Conservation (phyloP, 306 rosid genomes). For the Quillaja saponaria region DNA sequence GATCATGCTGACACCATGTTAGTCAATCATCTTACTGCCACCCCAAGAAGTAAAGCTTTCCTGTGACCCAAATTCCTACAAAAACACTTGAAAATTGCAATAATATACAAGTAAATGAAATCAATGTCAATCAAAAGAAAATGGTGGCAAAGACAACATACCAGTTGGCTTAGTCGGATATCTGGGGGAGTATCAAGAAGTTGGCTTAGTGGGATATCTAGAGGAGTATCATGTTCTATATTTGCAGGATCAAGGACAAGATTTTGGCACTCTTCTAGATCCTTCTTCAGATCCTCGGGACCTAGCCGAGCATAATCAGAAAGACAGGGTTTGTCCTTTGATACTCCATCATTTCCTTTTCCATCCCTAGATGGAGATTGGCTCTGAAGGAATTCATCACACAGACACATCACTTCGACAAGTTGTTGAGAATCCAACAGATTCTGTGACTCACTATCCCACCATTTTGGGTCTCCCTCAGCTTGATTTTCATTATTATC, state of each 20-base stretch:
- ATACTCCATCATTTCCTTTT: conserved; percentile 37
- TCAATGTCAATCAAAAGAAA: conserved; percentile 1
- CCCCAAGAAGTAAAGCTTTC: conserved; percentile 69
- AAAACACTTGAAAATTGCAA: conserved; percentile 28
- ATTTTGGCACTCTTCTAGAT: conserved; percentile 75
- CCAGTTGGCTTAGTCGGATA: conserved; percentile 81
- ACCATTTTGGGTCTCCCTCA: conserved; percentile 72
- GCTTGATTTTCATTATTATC: conserved; percentile 39
- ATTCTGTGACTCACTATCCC: conserved; percentile 85
- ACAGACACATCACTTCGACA: conserved; percentile 65
- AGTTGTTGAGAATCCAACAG: conserved; percentile 77
- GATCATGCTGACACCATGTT: conserved; percentile 12
- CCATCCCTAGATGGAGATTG: conserved; percentile 66
- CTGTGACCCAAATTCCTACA: conserved; percentile 71
- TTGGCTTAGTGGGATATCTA: conserved; percentile 72
- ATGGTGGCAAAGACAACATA: conserved; percentile 25
- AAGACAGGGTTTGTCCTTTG: conserved; percentile 42
- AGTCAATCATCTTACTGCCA: conserved; percentile 46
- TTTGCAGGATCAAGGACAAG: conserved; percentile 55
- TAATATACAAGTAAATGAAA: not conserved
- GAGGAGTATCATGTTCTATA: conserved; percentile 61
- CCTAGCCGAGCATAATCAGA: conserved; percentile 69
- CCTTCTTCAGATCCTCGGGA: conserved; percentile 73
- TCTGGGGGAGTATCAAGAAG: conserved; percentile 70
- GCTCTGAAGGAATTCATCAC: conserved; percentile 74